Base-by-base conservation (phyloP, 2,329 filamentous ascomycete species). In the Aureobasidium pullulans region DNA sequence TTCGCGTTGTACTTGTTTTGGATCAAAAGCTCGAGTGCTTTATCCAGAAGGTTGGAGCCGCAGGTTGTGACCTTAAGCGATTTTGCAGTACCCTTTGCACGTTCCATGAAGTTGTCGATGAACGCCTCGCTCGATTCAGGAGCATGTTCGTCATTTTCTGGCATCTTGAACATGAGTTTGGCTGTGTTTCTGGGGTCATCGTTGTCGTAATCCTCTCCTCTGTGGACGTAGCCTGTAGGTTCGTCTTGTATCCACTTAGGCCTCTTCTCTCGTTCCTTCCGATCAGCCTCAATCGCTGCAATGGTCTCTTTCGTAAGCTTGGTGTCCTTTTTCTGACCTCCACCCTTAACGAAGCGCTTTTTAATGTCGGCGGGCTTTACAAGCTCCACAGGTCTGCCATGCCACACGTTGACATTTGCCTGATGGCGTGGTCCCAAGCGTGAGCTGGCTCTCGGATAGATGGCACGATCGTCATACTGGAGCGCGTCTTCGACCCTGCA, bases 161-260 rank as follows among this genome's bases (percentile, higher is more conserved):
- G 71, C 72, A 94, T 87, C 70, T 87, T 89, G 81, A 92, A 99
- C 19, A 90, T 75, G 6, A 91, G 73, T 52, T 84, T 85, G 10
- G 90, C 84, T 0, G 92, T 96, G 66, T 86, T 87, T 47, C 82
- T 83, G 10, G 87, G 82, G 68, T 95, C 88, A 62, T 88, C 83
- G 64, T 87, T 79, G 1, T 81, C 81, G 70, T 82, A 78, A 70
- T 97, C 93, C 66, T 92, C 88, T 29, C 94, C 94, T 61, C 94
- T 87, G 54, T 82, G 82, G 16, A 95, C 81, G 70, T 95, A 99
- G 6, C 94, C 94, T 3, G 83, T 75, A 0, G 94, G 94, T 70
- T 94, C 90, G 67, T 97, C 94, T 76, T 95, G 86, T 34, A 97
- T 82, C 90, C 91, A 96, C 72, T 92, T 94, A 0, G 93, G 93